Evolutionary conservation across 306 rosid species (phyloP).

Genomic region (Dalbergia cochinchinensis): DNA sequence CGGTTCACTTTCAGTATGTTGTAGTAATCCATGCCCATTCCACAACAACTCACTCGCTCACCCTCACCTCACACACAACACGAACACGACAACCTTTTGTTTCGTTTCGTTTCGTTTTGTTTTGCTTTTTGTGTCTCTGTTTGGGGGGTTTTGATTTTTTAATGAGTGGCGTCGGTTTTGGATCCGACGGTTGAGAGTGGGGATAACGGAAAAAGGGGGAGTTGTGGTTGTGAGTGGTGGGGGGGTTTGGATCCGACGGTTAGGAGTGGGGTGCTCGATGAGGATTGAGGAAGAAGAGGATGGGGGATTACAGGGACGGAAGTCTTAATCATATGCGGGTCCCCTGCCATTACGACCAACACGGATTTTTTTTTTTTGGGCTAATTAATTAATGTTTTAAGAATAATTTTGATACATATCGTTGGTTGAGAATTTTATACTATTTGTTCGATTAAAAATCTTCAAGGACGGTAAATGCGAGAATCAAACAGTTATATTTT

Average conservation of each 20-base stretch:
- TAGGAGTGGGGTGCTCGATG: not conserved
- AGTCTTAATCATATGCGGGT: not conserved
- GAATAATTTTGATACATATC: too few relatives aligned
- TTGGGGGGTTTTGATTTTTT: not conserved
- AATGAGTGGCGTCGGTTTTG: not conserved
- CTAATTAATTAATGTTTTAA: too few relatives aligned
- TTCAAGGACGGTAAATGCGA: too few relatives aligned
- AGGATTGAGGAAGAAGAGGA: not conserved
- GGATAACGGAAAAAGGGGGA: not conserved
- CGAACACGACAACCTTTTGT: too few relatives aligned
- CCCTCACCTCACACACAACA: not conserved
- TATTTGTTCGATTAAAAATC: too few relatives aligned
- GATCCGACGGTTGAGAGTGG: not conserved
- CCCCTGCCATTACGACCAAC: not conserved
- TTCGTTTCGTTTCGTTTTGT: not conserved
- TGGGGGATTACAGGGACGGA: not conserved
- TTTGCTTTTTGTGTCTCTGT: not conserved
- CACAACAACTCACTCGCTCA: not conserved
- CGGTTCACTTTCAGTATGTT: slow-evolving; percentile 90
- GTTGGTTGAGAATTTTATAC: too few relatives aligned
- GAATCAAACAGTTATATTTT: too few relatives aligned
- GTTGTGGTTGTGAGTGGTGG: not conserved
- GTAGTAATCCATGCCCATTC: slow-evolving; percentile 88
- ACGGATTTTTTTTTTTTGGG: not conserved
- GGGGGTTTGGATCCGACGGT: not conserved